Evolutionary conservation across 352 stramenopile genomes (phyloP), one percentile per base, ranked within the genome.

Genomic region (Phytophthora ohioensis): DNA sequence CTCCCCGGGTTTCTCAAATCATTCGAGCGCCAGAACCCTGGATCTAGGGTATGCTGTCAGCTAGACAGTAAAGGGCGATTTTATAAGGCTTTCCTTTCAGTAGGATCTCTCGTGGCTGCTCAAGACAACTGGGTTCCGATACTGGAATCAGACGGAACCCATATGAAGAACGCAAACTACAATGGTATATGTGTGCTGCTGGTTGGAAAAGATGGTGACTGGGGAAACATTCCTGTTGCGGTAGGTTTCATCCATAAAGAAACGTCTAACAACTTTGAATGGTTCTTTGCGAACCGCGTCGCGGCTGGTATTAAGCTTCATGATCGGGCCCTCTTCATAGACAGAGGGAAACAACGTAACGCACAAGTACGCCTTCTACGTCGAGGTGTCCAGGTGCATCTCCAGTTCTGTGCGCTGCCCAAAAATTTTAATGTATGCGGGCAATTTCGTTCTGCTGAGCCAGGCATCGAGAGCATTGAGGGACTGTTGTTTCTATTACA

Each of bases 341-440:
- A 69, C 13, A 39, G 43, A 52, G 62, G 62, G 11, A 69, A 63
- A 7, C 62, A 64, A 17, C 43, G 52, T 13, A 45, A 57, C n/a
- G 53, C 43, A 13, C 62, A 69, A 52, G 10, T 58, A 11, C 42
- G 61, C 3, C 30, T 62, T n/a, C 3, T 2, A 15, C 3, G 17
- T 7, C n/a, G 32, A 9, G 61, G 42, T 3, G 36, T 69, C 8
- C 34, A 15, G 27, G 3, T 62, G 0, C 17, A 69, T 10, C 34
- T 61, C 0, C 62, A 57, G 21, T 62, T 62, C 13, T 57, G 62
- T 42, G 35, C 34, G 9, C 35, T 38, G 30, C n/a, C 62, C 60
- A 36, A 57, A 15, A 63, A 51, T 34, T 63, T 69, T 12, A 63
- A 69, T 12, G 62, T 69, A 1, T 69, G 62, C 5, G 15, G 53